Percentiles rank a stretch among this genome's conserved stretches.
Evolutionary conservation across 192 early-diverging fungal genomes (phyloP).

Genomic region (Backusella australiensis): DNA sequence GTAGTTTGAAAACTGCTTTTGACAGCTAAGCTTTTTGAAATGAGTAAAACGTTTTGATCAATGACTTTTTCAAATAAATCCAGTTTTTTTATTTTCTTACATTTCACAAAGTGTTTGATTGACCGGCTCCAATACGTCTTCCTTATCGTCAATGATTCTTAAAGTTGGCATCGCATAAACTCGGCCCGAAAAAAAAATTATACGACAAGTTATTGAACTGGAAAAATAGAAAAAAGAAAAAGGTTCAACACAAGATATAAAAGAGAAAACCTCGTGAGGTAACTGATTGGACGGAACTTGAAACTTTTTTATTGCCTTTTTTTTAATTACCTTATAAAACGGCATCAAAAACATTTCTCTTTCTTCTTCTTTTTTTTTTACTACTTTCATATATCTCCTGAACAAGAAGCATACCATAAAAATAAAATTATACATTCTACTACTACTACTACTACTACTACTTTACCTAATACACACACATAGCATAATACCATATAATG

Average conservation of each 20-base stretch:
- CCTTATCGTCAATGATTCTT: not conserved
- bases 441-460: not conserved
- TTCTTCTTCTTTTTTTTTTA: not conserved
- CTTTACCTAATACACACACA: not conserved
- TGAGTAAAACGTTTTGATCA: not conserved
- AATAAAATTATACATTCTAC: not conserved
- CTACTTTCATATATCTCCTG: not conserved
- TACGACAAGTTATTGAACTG: not conserved
- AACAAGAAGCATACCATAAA: not conserved
- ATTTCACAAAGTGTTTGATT: conserved; percentile 10
- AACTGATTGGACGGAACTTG: conserved; percentile 5
- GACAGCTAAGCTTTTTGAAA: conserved; percentile 45
- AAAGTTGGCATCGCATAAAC: conserved; percentile 11
- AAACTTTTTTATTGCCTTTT: conserved; percentile 12
- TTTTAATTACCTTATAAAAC: not conserved
- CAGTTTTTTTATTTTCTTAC: not conserved
- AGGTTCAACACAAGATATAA: not conserved
- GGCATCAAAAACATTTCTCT: not conserved
- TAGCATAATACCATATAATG: not conserved
- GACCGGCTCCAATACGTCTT: not conserved
- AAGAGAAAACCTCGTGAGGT: not conserved
- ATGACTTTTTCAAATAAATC: not conserved
- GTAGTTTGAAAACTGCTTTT: conserved; percentile 53
- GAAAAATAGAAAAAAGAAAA: conserved; percentile 2
- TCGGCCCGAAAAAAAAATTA: not conserved